A percentile compares a stretch with the other conserved stretches of the same genome.
phyloP scores from a whole-genome alignment of 192 early-diverging fungal genomes.

The Cladochytrium replicatum region DNA sequence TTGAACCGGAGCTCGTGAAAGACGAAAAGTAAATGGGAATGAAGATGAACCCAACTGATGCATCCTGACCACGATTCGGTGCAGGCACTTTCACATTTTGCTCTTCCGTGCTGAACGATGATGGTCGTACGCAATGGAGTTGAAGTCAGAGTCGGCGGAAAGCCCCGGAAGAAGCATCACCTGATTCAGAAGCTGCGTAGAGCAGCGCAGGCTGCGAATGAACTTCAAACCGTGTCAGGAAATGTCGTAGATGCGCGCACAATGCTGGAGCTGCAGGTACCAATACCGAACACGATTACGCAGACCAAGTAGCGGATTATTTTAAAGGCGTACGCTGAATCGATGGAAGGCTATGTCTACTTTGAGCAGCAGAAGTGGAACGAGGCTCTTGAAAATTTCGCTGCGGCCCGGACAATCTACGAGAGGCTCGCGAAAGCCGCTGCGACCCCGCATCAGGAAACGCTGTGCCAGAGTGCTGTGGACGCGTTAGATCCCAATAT shows the following conservation, averaged over 20 bases:
- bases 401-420: slow-evolving; percentile 57
- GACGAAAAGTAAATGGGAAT: slow-evolving; percentile 32
- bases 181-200: slow-evolving; percentile 49
- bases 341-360: slow-evolving; percentile 54
- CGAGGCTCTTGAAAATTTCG: slow-evolving; percentile 50
- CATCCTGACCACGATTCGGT: background rate
- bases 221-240: slow-evolving; percentile 21
- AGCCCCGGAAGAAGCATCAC: slow-evolving; percentile 61
- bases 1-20: slow-evolving; percentile 30
- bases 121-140: slow-evolving; percentile 70
- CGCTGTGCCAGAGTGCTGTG: slow-evolving; percentile 53
- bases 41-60: no score
- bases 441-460: slow-evolving; percentile 33
- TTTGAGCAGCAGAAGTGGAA: slow-evolving; percentile 66
- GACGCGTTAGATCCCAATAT: slow-evolving; percentile 76
- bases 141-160: slow-evolving; percentile 50
- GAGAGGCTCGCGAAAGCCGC: slow-evolving; percentile 46
- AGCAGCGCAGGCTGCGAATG: slow-evolving; percentile 41
- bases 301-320: no score
- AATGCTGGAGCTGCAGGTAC: slow-evolving; percentile 46
- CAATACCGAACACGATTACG: no score
- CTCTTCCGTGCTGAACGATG: slow-evolving; percentile 64
- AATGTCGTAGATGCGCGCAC: slow-evolving; percentile 38
- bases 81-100: slow-evolving; percentile 48
- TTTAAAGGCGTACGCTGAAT: slow-evolving; percentile 51